Evolutionary conservation across 2,329 filamentous ascomycete species (phyloP), one percentile per base, ranked within the genome.

Genomic region (Stromatinia cepivora): DNA sequence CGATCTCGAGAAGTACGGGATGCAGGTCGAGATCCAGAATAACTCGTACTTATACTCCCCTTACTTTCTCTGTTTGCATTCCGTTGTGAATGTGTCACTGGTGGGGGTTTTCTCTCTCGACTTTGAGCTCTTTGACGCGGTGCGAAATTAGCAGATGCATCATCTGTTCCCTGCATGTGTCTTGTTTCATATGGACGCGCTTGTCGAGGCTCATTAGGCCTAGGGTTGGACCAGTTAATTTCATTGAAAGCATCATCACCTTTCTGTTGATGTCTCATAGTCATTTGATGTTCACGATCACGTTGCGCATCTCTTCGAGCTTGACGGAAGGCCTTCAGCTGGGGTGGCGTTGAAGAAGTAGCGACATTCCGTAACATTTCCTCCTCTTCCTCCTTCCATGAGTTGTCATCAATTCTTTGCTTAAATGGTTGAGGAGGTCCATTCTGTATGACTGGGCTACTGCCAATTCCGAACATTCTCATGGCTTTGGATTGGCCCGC

Each of bases 381-480:
- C 45, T 74, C 73, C 62, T 75, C 75, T 52, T 78, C 76, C 17
- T 73, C 61, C 54, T 73, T 74, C 70, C 73, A 75, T 17, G 65
- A 42, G 48, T 71, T 67, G 1, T 77, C 75, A 63, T 75, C 76
- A 48, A 75, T 75, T n/a, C 42, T 70, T 25, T 72, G 73, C 71
- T 81, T 83, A 17, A 76, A 75, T 4, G 82, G 79, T 15, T 81
- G 82, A 0, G 81, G 78, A 2, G 81, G 77, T 17, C 79, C 80
- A 52, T 78, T 81, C 72, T 82, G 80, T 4, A 80, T 80, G 4
- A 80, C 74, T 36, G 56, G 57, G 7, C 22, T 62, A 8, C 45
- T 52, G 11, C 84, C 84, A 20, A 90, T 78, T 4, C 88, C 88
- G 15, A 89, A 82, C 77, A 89, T 85, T 78, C 88, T 90, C 77